A percentile compares a stretch with the other conserved stretches of the same genome.
These are phyloP conservation scores for Pulveroboletus sp. DNA, from an alignment of 768 basidiomycete species.

Conservation along the genomic window DNA sequence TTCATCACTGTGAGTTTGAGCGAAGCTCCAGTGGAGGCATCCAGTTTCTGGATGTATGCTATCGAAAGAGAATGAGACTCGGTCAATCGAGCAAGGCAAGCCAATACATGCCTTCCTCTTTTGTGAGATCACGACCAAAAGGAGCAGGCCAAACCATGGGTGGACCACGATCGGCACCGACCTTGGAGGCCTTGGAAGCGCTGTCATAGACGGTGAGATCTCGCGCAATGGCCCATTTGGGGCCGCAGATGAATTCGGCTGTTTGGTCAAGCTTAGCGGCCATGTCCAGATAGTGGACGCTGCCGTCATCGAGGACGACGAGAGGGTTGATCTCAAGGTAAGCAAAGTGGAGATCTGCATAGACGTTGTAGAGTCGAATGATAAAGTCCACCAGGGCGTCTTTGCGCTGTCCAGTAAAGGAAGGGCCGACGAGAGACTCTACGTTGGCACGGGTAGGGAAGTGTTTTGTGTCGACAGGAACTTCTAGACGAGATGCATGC, in stretches of 20 bases:
- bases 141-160: conserved; percentile 97
- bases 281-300: conserved; percentile 97
- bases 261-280: conserved; percentile 99
- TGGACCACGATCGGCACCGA: conserved; percentile 89
- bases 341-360: conserved; percentile 98
- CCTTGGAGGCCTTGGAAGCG: conserved; percentile 42
- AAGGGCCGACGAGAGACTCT: conserved; percentile 65
- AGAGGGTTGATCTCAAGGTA: conserved; percentile 99
- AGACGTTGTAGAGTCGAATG: conserved; percentile 91
- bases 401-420: conserved; percentile 82
- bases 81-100: background rate
- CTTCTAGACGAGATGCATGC: conserved; percentile 85
- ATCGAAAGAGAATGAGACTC: background rate
- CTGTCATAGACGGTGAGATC: conserved; percentile 74
- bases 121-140: conserved; percentile 95
- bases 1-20: conserved; percentile 98
- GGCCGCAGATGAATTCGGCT: conserved; percentile 95
- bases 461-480: conserved; percentile 57
- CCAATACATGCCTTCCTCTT: conserved; percentile 60
- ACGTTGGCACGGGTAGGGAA: conserved; percentile 85
- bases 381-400: conserved; percentile 94
- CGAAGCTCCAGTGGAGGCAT: conserved; percentile 94
- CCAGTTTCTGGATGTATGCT: conserved; percentile 98
- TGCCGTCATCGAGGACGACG: conserved; percentile 78
- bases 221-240: conserved; percentile 97